phyloP scores from a whole-genome alignment of 495 filamentous ascomycete species.

The Penicillium riverlandense region DNA sequence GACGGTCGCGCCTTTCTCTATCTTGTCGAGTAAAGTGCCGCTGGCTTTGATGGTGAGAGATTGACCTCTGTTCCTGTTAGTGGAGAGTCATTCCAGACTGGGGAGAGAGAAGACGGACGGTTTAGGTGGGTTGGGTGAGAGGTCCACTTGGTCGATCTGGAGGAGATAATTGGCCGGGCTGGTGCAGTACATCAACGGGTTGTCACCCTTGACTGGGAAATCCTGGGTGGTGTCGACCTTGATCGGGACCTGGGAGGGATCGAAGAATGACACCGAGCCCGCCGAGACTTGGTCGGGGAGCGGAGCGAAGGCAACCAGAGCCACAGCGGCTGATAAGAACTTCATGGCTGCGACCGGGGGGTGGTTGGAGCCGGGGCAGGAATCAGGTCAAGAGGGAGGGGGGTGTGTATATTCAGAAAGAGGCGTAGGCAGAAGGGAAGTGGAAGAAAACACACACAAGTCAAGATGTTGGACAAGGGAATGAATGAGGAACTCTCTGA shows the following conservation, averaged over 20 bases:
- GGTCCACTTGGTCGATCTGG: constrained; percentile 67
- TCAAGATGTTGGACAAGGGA: background rate
- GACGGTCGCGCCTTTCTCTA: constrained; percentile 74
- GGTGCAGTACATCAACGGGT: constrained; percentile 57
- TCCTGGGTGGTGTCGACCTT: constrained; percentile 4
- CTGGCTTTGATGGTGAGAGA: constrained; percentile 71
- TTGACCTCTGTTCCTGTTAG: constrained; percentile 53
- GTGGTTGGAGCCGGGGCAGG: background rate
- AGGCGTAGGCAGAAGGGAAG: background rate
- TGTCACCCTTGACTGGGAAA: constrained; percentile 29
- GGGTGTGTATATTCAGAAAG: background rate
- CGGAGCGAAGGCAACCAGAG: constrained; percentile 27
- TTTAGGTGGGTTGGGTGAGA: constrained; percentile 78
- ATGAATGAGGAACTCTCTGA: too few relatives aligned
- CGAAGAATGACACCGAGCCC: constrained; percentile 19
- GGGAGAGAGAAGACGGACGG: constrained; percentile 54
- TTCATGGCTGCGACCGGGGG: constrained; percentile 31
- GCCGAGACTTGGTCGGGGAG: constrained; percentile 20
- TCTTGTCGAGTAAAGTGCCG: constrained; percentile 58
- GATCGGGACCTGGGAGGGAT: constrained; percentile 26
- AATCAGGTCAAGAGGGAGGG: background rate
- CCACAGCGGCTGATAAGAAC: constrained; percentile 32
- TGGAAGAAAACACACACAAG: background rate
- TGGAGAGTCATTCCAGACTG: background rate
- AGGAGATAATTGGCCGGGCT: constrained; percentile 55